Percentiles rank a stretch among this genome's conserved stretches.
Evolutionary conservation across 2,329 filamentous ascomycete species (phyloP).

Genomic region (Sporothrix schenckii): DNA sequence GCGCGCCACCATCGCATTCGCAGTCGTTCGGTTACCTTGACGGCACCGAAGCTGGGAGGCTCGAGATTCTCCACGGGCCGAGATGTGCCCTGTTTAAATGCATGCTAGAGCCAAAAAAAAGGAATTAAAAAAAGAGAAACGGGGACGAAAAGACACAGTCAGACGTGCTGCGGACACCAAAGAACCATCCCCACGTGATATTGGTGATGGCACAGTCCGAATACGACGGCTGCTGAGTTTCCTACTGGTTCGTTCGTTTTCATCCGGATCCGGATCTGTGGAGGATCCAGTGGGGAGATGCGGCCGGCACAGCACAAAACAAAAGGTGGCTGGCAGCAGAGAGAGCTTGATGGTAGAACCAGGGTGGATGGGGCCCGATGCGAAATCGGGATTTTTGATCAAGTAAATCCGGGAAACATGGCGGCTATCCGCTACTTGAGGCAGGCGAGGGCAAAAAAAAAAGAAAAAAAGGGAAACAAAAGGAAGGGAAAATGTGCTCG

Average conservation of each 20-base stretch:
- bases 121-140: not conserved
- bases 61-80: not conserved
- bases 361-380: not conserved
- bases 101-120: too few species aligned
- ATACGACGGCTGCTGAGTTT: not conserved
- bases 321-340: not conserved
- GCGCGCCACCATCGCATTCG: not conserved
- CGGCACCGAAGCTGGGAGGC: not conserved
- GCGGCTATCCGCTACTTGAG: not conserved
- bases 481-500: not conserved
- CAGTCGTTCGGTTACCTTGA: not conserved
- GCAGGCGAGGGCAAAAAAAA: not conserved
- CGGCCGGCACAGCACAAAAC: slow-evolving; percentile 8
- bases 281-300: slow-evolving; percentile 13
- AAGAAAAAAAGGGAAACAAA: too few species aligned
- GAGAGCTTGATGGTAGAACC: not conserved
- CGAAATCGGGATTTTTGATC: not conserved
- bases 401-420: not conserved
- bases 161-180: too few species aligned
- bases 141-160: not conserved
- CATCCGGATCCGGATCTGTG: not conserved
- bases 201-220: not conserved
- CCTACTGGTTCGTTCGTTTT: not conserved
- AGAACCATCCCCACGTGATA: not conserved
- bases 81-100: too few species aligned